Evolutionary conservation across 1,284 basidiomycete species (phyloP), one percentile per base, ranked within the genome.

Genomic region (Apiotrichum mycotoxinovorans): DNA sequence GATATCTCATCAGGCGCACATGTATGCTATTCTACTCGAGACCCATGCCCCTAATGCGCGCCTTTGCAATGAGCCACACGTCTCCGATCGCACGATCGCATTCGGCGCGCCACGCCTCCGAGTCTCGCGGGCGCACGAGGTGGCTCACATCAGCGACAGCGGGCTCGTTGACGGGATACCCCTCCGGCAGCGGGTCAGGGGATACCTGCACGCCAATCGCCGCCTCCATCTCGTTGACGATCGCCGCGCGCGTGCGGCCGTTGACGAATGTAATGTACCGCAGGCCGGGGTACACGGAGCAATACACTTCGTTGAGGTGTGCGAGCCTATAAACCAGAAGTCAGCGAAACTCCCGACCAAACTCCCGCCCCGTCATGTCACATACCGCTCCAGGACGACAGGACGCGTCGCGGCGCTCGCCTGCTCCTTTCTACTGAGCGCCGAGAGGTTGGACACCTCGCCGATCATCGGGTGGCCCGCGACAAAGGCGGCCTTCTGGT

Each of bases 221-320:
- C 50, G 78, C 80, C 73, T 93, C 89, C 81, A 95, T 85, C 76
- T 92, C 90, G 61, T 84, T 81, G 45, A 85, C 85, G 64, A 95
- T 86, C 46, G 75, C 81, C 27, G 82, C 81, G 46, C 91, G 80
- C 54, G 83, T 82, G 56, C 92, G 82, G 34, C 89, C 89, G 69
- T 91, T 90, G 45, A 95, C 92, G 69, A 93, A 95, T 3, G 91
- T 94, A 76, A 94, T 88, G 70, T 90, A 95, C 26, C 87, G 81
- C 58, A 95, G 74, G 1, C 85, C 85, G 0, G 87, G 85, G 68
- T 86, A 95, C 51, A 78, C 78, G 26, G 71, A 78, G 71, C 91
- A 88, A 69, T 94, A 95, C 57, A 84, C 83, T 9, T 78, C 79
- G 66, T 95, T 95, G 50, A 95, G 82, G 86, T 75, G 68, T 7